Evolutionary conservation across 768 basidiomycete species (phyloP), one percentile per base, ranked within the genome.

Genomic region (Mycena kentingensis): DNA sequence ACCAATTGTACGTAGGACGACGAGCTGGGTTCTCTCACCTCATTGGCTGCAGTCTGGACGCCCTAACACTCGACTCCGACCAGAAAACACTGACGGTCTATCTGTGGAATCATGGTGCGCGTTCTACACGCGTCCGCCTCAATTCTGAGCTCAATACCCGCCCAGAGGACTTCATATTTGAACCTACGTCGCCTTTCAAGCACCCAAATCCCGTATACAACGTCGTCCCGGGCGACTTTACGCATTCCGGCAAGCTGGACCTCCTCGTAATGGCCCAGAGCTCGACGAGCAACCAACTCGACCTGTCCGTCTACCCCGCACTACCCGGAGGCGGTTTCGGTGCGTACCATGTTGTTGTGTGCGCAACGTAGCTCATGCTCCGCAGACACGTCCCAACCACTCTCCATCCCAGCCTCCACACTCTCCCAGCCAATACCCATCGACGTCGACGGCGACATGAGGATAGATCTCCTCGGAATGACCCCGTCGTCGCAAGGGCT

Each of bases 171-270:
- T 93, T 87, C 57, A 55, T 63, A 0, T 90, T 84, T 63, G 61
- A 74, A 53, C 73, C 76, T 46, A 73, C 80, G 4, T 67, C 72
- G 5, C 69, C 79, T 6, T 76, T 90, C 60, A 75, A 69, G 46
- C 85, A 90, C 70, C 68, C 79, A 6, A 58, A 67, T 24, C 76
- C 74, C 26, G 76, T 97, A 19, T 72, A 81, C 54, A 97, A 97
- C 64, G 85, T 95, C 45, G 81, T 98, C 10, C 94, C 95, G 0
- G 92, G 90, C 19, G 97, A 99, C 71, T 97, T 89, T 64, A 89
- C 94, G 22, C 89, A 93, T 64, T 88, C 93, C 51, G 97, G 97
- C 26, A 86, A 83, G 61, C 78, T 98, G 4, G 97, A 98, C 69
- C 65, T 97, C 2, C 81, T 98, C 2, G 82, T 98, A 39, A 93